Percentiles rank a stretch among this genome's conserved stretches.
phyloP scores from a whole-genome alignment of 1,284 basidiomycete species.

The Cystobasidiaceae sp. region DNA sequence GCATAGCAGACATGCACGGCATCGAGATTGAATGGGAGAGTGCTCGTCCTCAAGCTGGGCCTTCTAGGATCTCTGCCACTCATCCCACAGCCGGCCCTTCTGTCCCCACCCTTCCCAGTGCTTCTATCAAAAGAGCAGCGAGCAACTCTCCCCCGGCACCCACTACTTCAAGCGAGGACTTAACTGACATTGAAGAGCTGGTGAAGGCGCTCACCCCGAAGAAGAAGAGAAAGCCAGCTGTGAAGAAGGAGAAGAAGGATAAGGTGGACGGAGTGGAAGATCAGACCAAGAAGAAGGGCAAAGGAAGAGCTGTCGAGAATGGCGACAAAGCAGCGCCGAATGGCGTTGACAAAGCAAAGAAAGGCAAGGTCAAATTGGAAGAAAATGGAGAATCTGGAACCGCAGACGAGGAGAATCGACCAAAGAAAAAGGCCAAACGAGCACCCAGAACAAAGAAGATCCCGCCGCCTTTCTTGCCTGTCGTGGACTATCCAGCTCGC shows the following conservation, averaged over 20 bases:
- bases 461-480: neutral
- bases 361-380: neutral
- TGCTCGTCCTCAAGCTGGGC: too few species aligned
- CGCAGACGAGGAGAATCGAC: neutral
- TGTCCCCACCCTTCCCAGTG: too few species aligned
- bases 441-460: constrained; percentile 3
- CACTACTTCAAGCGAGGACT: constrained; percentile 4
- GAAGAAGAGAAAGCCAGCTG: neutral
- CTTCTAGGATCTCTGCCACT: too few species aligned
- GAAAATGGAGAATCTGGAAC: neutral
- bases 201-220: neutral
- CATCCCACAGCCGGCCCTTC: too few species aligned
- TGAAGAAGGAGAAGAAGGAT: neutral
- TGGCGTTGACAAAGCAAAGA: neutral
- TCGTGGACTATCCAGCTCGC: constrained; percentile 8
- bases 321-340: neutral
- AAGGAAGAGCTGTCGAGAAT: neutral
- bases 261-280: neutral
- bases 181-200: constrained; percentile 23
- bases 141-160: too few species aligned
- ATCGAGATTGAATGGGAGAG: too few species aligned
- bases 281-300: neutral
- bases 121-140: too few species aligned
- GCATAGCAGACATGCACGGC: too few species aligned
- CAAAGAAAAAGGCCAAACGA: constrained; percentile 1